phyloP scores from a whole-genome alignment of 805 yeast species.

The Nakazawaea peltata region DNA sequence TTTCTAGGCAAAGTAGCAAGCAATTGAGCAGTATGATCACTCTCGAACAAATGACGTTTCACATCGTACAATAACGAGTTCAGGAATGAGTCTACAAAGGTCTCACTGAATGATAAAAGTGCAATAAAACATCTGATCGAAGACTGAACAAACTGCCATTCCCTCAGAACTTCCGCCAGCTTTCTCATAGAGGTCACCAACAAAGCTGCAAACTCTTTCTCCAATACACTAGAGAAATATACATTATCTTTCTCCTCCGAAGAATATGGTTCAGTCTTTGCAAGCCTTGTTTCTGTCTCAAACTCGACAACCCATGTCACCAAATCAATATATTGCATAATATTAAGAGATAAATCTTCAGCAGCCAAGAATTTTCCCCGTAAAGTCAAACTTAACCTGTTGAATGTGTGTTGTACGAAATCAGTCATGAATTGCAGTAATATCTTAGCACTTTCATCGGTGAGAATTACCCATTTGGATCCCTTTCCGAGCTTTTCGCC shows the following conservation, averaged over 20 bases:
- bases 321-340: constrained; percentile 46
- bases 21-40: constrained; percentile 47
- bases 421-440: constrained; percentile 42
- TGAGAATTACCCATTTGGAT: constrained; percentile 19
- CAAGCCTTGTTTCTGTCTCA: constrained; percentile 25
- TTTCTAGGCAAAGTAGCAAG: constrained; percentile 53
- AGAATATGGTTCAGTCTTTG: background rate
- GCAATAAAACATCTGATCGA: constrained; percentile 61
- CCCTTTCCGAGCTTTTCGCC: constrained; percentile 17
- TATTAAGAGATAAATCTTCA: constrained; percentile 19
- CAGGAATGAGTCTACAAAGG: constrained; percentile 31
- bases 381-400: constrained; percentile 48
- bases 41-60: constrained; percentile 62
- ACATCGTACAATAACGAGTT: constrained; percentile 41
- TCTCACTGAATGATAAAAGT: constrained; percentile 36
- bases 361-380: constrained; percentile 33
- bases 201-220: constrained; percentile 52
- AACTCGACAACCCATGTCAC: constrained; percentile 72
- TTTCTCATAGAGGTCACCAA: constrained; percentile 33
- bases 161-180: constrained; percentile 29
- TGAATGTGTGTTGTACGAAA: constrained; percentile 70
- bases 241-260: constrained; percentile 22
- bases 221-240: constrained; percentile 46
- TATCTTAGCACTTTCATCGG: constrained; percentile 20
- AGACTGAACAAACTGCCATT: constrained; percentile 61